phyloP scores from a whole-genome alignment of 163 green algal species.

The Scenedesmus sp. region DNA sequence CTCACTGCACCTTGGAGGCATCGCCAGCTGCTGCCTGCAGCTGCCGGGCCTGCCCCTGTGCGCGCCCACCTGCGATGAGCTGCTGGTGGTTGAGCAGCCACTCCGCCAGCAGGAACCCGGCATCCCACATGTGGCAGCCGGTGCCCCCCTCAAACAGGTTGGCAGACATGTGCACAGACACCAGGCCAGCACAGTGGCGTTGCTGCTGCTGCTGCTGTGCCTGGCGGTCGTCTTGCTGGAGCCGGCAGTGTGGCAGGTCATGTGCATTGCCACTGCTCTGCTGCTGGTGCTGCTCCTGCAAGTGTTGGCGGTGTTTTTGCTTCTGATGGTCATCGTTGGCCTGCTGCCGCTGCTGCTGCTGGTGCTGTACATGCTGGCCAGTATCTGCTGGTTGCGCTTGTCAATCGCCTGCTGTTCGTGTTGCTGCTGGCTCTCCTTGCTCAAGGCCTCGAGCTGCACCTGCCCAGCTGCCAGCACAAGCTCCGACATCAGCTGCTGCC shows the following conservation, averaged over 20 bases:
- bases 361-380: background rate
- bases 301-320: background rate
- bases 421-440: background rate
- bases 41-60: no score
- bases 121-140: slow-evolving; percentile 87
- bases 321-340: background rate
- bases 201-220: background rate
- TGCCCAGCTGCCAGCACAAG: background rate
- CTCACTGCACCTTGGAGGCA: no score
- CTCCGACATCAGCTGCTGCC: slow-evolving; percentile 23
- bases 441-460: background rate
- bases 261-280: background rate
- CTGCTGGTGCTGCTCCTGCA: background rate
- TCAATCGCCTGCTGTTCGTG: background rate
- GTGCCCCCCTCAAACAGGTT: slow-evolving; percentile 86
- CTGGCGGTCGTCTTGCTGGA: background rate
- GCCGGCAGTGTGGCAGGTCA: background rate
- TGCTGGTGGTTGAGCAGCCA: slow-evolving; percentile 72
- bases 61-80: slow-evolving; percentile 75
- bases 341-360: background rate
- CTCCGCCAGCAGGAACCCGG: slow-evolving; percentile 81
- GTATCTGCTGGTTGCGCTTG: no score
- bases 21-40: no score
- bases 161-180: slow-evolving; percentile 68
- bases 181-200: slow-evolving; percentile 47